A percentile compares a stretch with the other conserved stretches of the same genome.
These are phyloP conservation scores for Ilyonectria sp. DNA, from an alignment of 2,329 filamentous ascomycete species.

Conservation along the genomic window DNA sequence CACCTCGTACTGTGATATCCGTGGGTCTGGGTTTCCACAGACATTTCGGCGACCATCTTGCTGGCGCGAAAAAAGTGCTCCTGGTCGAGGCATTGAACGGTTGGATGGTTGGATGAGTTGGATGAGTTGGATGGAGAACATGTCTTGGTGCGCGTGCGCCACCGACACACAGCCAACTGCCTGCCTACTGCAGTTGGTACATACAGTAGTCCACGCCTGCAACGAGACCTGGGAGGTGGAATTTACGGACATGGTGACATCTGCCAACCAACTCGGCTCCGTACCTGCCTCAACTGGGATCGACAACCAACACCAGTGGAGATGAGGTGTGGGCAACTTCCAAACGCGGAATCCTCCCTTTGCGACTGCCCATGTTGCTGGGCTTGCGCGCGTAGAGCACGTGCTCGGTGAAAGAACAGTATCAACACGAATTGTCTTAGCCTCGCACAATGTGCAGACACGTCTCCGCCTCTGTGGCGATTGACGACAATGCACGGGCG, in stretches of 20 bases:
- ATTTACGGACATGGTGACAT: background rate
- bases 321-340: constrained; percentile 14
- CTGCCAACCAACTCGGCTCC: constrained; percentile 13
- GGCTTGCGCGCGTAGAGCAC: background rate
- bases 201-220: background rate
- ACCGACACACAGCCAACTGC: constrained; percentile 1
- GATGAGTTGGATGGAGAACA: constrained; percentile 5
- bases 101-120: background rate
- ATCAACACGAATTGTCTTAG: background rate
- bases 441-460: background rate
- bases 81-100: background rate
- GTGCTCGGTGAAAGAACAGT: background rate
- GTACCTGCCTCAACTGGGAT: constrained; percentile 28
- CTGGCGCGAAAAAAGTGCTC: constrained; percentile 14
- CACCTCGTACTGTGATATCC: background rate
- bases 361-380: constrained; percentile 9
- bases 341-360: constrained; percentile 7
- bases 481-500: background rate
- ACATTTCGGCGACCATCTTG: background rate
- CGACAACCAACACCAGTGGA: constrained; percentile 18
- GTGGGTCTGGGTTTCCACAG: constrained; percentile 6
- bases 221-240: constrained; percentile 11
- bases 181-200: constrained; percentile 5
- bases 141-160: constrained; percentile 18
- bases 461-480: background rate